A percentile compares a stretch with the other conserved stretches of the same genome.
Evolutionary conservation across 78 protist species (phyloP).

Genomic region (slime mould (Dictyostelium discoideum)): dicty_2.7 NC_007089.4:6250501-6251000

Average conservation of each 20-base stretch:
- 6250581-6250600: conserved; percentile 52
- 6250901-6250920: background rate
- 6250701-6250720: background rate
- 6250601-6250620: conserved; percentile 75
- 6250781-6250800: conserved; percentile 7
- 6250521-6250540: conserved; percentile 16
- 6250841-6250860: background rate
- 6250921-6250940: conserved; percentile 10
- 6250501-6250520: conserved; percentile 56
- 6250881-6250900: background rate
- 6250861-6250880: background rate
- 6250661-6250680: background rate
- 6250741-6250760: conserved; percentile 7
- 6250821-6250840: background rate
- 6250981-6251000: background rate
- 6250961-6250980: background rate
- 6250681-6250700: background rate
- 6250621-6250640: conserved; percentile 35
- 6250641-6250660: conserved; percentile 54
- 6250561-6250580: background rate
- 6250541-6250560: background rate
- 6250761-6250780: background rate
- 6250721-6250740: background rate
- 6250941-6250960: conserved; percentile 20
- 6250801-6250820: background rate